Evolutionary conservation across 2,329 filamentous ascomycete species (phyloP).

Genomic region (Zasmidium citrigriseum): DNA sequence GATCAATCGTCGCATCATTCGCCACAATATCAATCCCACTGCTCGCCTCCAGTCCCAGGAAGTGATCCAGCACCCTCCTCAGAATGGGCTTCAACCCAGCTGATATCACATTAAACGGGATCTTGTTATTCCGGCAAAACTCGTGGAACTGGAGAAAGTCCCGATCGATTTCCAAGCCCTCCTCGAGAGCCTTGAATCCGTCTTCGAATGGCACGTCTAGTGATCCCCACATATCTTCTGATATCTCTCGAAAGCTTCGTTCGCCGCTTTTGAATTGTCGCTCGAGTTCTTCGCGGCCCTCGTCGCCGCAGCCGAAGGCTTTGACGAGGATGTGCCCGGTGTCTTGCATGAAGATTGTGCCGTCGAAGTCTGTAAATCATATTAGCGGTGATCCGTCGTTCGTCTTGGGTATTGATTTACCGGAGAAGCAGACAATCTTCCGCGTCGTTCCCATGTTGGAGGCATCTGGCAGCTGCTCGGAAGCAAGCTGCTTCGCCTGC

Average conservation of each 20-base stretch:
- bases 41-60: slow-evolving; percentile 62
- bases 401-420: slow-evolving; percentile 40
- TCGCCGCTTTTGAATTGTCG: slow-evolving; percentile 66
- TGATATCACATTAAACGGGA: slow-evolving; percentile 70
- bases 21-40: slow-evolving; percentile 66
- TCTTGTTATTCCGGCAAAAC: slow-evolving; percentile 63
- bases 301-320: slow-evolving; percentile 62
- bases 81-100: slow-evolving; percentile 67
- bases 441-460: slow-evolving; percentile 46
- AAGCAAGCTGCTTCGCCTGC: slow-evolving; percentile 22
- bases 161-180: slow-evolving; percentile 62
- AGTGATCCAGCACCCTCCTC: slow-evolving; percentile 62
- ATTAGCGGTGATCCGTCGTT: no score
- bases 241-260: slow-evolving; percentile 68
- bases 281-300: slow-evolving; percentile 59
- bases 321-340: slow-evolving; percentile 71
- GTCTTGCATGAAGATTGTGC: slow-evolving; percentile 66
- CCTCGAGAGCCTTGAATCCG: slow-evolving; percentile 65
- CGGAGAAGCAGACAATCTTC: slow-evolving; percentile 62
- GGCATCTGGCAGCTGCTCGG: slow-evolving; percentile 12
- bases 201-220: slow-evolving; percentile 67
- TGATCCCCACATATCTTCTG: slow-evolving; percentile 71
- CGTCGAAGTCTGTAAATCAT: slow-evolving; percentile 61
- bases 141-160: slow-evolving; percentile 66
- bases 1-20: slow-evolving; percentile 63